phyloP scores from a whole-genome alignment of 2,329 filamentous ascomycete genomes.

The Pezicula rhizophila region DNA sequence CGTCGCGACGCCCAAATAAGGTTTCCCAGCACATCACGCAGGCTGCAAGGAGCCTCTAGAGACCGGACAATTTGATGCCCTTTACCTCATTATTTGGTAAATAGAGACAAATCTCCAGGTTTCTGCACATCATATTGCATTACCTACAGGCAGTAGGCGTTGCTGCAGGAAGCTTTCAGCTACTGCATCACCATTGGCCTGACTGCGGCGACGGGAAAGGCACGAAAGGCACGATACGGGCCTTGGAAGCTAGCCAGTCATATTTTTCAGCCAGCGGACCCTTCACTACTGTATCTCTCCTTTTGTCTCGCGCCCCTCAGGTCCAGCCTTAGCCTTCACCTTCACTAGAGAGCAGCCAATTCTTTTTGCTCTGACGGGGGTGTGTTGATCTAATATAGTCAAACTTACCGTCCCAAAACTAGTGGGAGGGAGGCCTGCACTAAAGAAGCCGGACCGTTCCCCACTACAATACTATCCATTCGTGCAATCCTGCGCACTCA shows the following conservation, averaged over 20 bases:
- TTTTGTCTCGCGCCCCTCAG: no score
- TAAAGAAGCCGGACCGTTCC: background rate
- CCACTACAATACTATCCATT: background rate
- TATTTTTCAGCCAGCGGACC: background rate
- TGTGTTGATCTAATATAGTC: background rate
- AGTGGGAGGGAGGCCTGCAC: background rate
- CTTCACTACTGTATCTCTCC: no score
- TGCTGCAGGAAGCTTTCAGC: background rate
- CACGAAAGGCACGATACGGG: slow-evolving; percentile 21
- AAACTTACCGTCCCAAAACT: background rate
- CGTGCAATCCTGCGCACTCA: background rate
- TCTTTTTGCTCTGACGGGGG: background rate
- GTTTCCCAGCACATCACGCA: no score
- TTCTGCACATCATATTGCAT: no score
- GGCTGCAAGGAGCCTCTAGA: no score
- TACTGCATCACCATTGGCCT: background rate
- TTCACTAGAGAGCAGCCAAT: background rate
- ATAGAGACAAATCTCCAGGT: no score
- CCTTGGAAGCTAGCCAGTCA: slow-evolving; percentile 6
- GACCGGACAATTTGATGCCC: no score
- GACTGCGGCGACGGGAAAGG: slow-evolving; percentile 11
- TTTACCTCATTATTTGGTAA: no score
- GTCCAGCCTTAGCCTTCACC: no score
- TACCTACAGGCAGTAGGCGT: no score
- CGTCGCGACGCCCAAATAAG: no score